Evolutionary conservation across 768 basidiomycete species (phyloP).

Genomic region (Agaricus bisporus): DNA sequence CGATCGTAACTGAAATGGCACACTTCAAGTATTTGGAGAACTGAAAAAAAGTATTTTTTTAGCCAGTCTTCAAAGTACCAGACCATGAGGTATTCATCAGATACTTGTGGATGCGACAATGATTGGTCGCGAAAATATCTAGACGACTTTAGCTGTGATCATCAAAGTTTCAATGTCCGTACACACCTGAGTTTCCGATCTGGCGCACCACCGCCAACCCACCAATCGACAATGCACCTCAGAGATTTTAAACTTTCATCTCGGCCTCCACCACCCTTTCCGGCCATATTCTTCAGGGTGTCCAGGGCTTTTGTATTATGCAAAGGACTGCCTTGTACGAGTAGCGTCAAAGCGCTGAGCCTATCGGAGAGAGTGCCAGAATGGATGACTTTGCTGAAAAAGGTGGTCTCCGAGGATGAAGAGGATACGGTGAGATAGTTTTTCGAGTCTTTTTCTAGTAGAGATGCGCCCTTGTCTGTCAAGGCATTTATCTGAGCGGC

Average conservation of each 20-base stretch:
- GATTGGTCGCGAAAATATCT: slow-evolving; percentile 94
- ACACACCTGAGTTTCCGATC: slow-evolving; percentile 79
- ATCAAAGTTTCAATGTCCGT: neutral
- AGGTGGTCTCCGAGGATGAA: slow-evolving; percentile 68
- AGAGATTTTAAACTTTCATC: slow-evolving; percentile 90
- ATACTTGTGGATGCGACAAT: slow-evolving; percentile 51
- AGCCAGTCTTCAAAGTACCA: slow-evolving; percentile 98
- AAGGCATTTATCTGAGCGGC: slow-evolving; percentile 40
- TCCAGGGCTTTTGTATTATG: slow-evolving; percentile 83
- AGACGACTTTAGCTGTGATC: neutral
- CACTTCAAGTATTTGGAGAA: slow-evolving; percentile 89
- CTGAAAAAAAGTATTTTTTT: slow-evolving; percentile 92
- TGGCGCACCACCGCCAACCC: slow-evolving; percentile 91
- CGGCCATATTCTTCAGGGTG: slow-evolving; percentile 67
- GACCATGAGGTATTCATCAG: slow-evolving; percentile 66
- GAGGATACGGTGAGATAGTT: slow-evolving; percentile 44
- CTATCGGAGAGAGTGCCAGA: slow-evolving; percentile 90
- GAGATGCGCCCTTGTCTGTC: slow-evolving; percentile 36
- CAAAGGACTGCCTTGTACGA: slow-evolving; percentile 83
- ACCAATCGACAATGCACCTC: slow-evolving; percentile 94
- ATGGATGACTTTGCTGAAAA: slow-evolving; percentile 79
- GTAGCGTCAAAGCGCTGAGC: slow-evolving; percentile 82
- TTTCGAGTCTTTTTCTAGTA: slow-evolving; percentile 38
- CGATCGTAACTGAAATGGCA: slow-evolving; percentile 11
- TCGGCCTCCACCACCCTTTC: slow-evolving; percentile 81